A percentile compares a stretch with the other conserved stretches of the same genome.
These are phyloP conservation scores for Didymosphaeria variabile DNA, from an alignment of 2,329 filamentous ascomycete species.

Conservation along the genomic window DNA sequence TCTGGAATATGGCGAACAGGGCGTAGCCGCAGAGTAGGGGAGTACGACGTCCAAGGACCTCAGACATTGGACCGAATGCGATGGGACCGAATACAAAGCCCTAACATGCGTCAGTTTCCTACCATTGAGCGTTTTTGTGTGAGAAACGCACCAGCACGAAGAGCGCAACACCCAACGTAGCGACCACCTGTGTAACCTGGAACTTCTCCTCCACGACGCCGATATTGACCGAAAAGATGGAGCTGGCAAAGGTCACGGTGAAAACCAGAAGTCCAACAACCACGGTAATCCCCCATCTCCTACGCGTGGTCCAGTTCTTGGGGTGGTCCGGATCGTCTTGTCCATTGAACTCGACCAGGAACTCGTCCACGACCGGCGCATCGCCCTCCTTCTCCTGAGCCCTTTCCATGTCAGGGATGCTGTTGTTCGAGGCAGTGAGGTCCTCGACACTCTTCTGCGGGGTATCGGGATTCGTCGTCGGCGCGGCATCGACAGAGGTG, in stretches of 20 bases:
- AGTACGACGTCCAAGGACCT: slow-evolving; percentile 56
- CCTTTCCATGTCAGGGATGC: slow-evolving; percentile 18
- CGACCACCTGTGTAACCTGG: slow-evolving; percentile 54
- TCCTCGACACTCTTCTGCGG: slow-evolving; percentile 22
- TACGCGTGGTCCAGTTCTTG: slow-evolving; percentile 73
- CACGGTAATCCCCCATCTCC: slow-evolving; percentile 73
- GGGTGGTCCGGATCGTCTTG: slow-evolving; percentile 74
- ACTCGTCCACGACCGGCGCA: slow-evolving; percentile 62
- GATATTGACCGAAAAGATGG: slow-evolving; percentile 69
- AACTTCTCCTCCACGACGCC: slow-evolving; percentile 61
- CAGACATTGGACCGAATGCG: slow-evolving; percentile 60
- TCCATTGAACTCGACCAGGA: slow-evolving; percentile 76
- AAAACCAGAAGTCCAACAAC: slow-evolving; percentile 62
- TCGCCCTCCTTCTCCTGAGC: neutral
- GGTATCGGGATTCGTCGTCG: slow-evolving; percentile 1
- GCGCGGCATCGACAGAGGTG: slow-evolving; percentile 11
- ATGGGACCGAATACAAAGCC: slow-evolving; percentile 61
- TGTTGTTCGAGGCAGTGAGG: slow-evolving; percentile 14
- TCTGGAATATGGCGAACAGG: slow-evolving; percentile 52
- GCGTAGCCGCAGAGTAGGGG: slow-evolving; percentile 45
- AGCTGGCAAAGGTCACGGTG: slow-evolving; percentile 59
- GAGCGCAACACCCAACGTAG: slow-evolving; percentile 60
- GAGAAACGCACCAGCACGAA: slow-evolving; percentile 50
- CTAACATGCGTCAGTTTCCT: slow-evolving; percentile 33
- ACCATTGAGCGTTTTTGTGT: neutral